Evolutionary conservation across 768 basidiomycete genomes (phyloP).

Genomic region (Candolleomyces aberdarensis): DNA sequence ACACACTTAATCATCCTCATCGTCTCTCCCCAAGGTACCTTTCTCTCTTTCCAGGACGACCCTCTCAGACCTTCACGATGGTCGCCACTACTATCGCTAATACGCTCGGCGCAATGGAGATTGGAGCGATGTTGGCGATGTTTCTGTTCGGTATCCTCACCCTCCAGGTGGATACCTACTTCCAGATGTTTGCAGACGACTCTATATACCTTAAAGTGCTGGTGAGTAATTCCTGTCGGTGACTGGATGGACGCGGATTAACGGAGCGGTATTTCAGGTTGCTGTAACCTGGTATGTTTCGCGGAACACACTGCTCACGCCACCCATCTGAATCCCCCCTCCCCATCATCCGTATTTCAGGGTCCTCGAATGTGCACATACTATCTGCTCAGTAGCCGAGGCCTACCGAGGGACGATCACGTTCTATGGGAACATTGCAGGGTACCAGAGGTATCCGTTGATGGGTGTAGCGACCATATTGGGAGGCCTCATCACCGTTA

Average conservation of each 20-base stretch:
- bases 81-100: constrained; percentile 5
- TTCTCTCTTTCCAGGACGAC: no score
- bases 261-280: neutral
- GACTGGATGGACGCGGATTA: neutral
- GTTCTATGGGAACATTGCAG: neutral
- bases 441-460: constrained; percentile 1
- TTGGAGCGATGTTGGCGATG: constrained; percentile 20
- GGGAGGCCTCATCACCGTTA: constrained; percentile 11
- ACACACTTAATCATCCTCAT: no score
- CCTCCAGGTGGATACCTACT: constrained; percentile 22
- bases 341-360: neutral
- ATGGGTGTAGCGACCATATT: constrained; percentile 9
- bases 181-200: constrained; percentile 19
- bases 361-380: constrained; percentile 12
- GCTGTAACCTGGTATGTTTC: neutral
- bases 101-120: constrained; percentile 19
- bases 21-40: no score
- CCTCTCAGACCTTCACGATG: neutral
- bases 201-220: constrained; percentile 13
- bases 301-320: neutral
- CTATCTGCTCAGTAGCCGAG: constrained; percentile 8
- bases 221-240: constrained; percentile 11
- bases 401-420: constrained; percentile 8
- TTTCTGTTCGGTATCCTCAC: constrained; percentile 25
- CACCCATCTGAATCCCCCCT: neutral